Evolutionary conservation across 176 grass and related monocot species (phyloP).

Genomic region (Saccharum officinarum): DNA sequence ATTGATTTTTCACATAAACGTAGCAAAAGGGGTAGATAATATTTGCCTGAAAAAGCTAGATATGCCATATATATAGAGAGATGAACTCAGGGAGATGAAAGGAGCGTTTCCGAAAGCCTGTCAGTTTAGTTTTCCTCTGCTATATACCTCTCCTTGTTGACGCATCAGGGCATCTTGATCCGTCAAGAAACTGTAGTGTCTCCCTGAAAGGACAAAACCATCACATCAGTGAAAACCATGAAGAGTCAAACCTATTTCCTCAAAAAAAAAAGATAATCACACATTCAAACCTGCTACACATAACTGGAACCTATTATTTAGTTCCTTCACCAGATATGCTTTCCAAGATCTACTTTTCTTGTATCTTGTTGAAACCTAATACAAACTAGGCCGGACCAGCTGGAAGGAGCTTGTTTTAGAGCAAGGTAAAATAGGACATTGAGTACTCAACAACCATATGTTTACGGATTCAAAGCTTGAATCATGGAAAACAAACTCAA

Average conservation of each 20-base stretch:
- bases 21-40: background rate
- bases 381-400: background rate
- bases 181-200: slow-evolving; percentile 2
- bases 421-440: background rate
- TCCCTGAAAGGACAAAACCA: slow-evolving; percentile 38
- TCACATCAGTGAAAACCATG: background rate
- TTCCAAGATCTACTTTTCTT: background rate
- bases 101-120: background rate
- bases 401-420: background rate
- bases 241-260: background rate
- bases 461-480: background rate
- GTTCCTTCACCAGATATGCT: background rate
- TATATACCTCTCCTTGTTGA: slow-evolving; percentile 33
- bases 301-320: background rate
- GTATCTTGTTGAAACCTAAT: background rate
- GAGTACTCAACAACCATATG: background rate
- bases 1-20: slow-evolving; percentile 3
- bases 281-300: too few relatives aligned
- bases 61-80: background rate
- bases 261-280: background rate
- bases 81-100: background rate
- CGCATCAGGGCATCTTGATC: slow-evolving; percentile 15
- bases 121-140: background rate
- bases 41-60: background rate
- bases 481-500: background rate